phyloP scores from a whole-genome alignment of 2,329 filamentous ascomycete genomes.

The Venturia asperata region DNA sequence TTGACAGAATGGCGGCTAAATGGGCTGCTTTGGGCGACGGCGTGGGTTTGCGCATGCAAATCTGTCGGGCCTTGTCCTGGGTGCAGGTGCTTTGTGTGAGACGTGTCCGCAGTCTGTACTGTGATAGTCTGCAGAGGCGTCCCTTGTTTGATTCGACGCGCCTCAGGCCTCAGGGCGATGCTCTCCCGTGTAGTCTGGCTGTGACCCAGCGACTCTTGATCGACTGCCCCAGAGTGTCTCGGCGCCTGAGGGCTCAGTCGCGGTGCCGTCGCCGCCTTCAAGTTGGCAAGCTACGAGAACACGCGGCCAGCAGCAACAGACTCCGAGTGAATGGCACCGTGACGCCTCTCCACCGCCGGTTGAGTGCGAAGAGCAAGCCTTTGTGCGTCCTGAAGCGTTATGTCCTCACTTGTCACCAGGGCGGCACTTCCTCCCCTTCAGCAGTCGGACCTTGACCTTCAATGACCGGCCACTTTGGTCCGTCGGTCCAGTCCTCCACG shows the following conservation, averaged over 20 bases:
- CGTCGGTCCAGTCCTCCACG: conserved; percentile 2
- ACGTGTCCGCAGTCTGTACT: neutral
- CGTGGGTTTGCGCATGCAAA: neutral
- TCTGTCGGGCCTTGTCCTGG: conserved; percentile 7
- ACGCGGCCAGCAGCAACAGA: neutral
- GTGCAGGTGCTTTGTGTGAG: conserved; percentile 8
- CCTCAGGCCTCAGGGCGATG: neutral
- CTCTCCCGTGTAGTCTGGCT: neutral
- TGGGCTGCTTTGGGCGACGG: conserved; percentile 12
- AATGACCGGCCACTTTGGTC: neutral
- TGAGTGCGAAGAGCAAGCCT: neutral
- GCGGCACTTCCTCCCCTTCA: neutral
- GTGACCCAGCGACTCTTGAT: neutral
- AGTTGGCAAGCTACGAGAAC: conserved; percentile 6
- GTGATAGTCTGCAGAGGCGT: neutral
- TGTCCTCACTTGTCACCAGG: conserved; percentile 11
- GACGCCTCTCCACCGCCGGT: neutral
- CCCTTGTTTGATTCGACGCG: neutral
- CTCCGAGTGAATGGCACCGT: neutral
- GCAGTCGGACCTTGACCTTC: neutral
- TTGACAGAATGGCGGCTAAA: conserved; percentile 1
- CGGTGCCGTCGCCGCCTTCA: neutral
- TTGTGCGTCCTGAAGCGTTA: conserved; percentile 9
- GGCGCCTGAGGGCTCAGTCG: neutral
- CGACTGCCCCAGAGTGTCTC: neutral